Conservation (phyloP, 1,284 basidiomycete genomes). For the Sporisorium iseilematis-ciliati region DNA sequence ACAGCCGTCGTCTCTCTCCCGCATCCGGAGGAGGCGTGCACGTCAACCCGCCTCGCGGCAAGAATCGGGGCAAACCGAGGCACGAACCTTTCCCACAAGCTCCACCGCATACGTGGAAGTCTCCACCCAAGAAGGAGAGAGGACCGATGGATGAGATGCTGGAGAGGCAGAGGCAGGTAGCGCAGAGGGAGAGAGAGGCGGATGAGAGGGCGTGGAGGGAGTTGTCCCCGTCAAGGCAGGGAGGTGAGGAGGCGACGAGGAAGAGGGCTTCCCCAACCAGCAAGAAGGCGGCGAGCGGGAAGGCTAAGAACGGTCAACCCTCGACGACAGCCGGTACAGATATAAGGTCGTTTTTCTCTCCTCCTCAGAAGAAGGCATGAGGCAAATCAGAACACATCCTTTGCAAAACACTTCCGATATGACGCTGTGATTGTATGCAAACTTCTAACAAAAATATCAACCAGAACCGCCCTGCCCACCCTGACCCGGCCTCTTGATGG, state of each 20-base stretch:
- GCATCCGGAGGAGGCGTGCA: slow-evolving; percentile 41
- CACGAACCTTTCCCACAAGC: slow-evolving; percentile 39
- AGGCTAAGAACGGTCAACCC: slow-evolving; percentile 7
- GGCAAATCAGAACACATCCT: background rate
- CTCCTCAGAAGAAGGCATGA: slow-evolving; percentile 22
- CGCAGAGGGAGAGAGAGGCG: slow-evolving; percentile 8
- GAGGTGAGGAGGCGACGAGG: background rate
- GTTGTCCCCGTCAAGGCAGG: slow-evolving; percentile 6
- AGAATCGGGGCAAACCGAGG: slow-evolving; percentile 21
- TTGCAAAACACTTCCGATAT: background rate
- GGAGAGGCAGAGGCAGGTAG: slow-evolving; percentile 18
- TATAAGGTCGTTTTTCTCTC: slow-evolving; percentile 42
- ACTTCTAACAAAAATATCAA: background rate
- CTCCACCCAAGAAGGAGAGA: slow-evolving; percentile 12
- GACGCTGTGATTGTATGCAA: background rate
- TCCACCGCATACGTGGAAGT: slow-evolving; percentile 34
- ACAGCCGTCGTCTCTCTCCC: slow-evolving; percentile 36
- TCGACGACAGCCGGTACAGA: slow-evolving; percentile 14
- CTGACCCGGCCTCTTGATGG: slow-evolving; percentile 17
- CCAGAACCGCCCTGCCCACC: slow-evolving; percentile 8
- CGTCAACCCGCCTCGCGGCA: slow-evolving; percentile 31
- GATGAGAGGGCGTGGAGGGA: slow-evolving; percentile 20
- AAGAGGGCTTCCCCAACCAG: slow-evolving; percentile 2
- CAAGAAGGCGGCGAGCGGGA: background rate
- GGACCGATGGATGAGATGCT: slow-evolving; percentile 32